Evolutionary conservation across 2,329 filamentous ascomycete species (phyloP), one percentile per base, ranked within the genome.

Genomic region (Rhinocladiella similis): DNA sequence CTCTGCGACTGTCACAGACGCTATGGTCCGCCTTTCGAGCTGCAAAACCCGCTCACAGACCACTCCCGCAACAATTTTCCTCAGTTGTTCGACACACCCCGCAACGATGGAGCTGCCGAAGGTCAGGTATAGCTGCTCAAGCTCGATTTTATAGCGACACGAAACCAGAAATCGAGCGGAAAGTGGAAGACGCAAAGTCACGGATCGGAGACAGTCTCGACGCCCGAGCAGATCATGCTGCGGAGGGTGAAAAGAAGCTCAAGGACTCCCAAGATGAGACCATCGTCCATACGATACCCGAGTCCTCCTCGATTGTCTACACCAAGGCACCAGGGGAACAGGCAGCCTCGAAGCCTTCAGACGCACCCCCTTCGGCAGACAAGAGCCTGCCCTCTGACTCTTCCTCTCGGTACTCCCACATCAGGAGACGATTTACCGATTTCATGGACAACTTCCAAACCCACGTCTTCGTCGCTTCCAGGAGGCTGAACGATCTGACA

Each of bases 381-480:
- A 33, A 74, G 35, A 67, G 76, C 6, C 71, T 83, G 4, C 82
- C 82, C 6, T 84, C 82, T 6, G 75, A 81, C 50, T 70, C 74
- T 25, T 78, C 82, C 56, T 71, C 73, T 14, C 78, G 79, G 50
- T 74, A 84, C 70, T 86, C 82, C 63, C 72, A 82, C 47, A 39
- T 83, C 79, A 5, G 85, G 18, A 56, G 84, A 64, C 78, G 80
- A 53, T 84, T 94, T 70, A 84, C 83, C 47, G 73, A 81, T 54
- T 77, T 95, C 70, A 95, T 97, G 90, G 94, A 99, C 75, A 86
- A 90, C 62, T 72, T 97, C 18, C 91, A 97, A 69, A 84, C 87
- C 29, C 91, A 93, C 66, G 82, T 95, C 45, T 88, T 96, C 62
- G 83, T 88, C 50, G 92, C 92, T 3, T 90, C 90, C 1, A 90